A percentile compares a stretch with the other conserved stretches of the same genome.
Evolutionary conservation across 345 rosid genomes (phyloP).

Genomic region (Populus pruinosa): DNA sequence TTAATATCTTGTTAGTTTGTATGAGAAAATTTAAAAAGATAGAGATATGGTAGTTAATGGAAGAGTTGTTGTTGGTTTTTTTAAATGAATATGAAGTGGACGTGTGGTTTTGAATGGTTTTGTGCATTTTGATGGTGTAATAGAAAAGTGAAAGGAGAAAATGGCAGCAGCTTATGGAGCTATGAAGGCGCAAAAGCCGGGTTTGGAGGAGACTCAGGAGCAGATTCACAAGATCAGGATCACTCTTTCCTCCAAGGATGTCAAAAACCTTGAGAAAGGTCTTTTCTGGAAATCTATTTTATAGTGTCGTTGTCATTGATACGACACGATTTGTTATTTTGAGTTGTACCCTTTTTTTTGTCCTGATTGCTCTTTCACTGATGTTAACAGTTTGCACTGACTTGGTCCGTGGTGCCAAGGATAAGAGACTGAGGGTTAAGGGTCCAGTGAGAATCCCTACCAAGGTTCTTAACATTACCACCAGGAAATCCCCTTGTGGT

Average conservation of each 20-base stretch:
- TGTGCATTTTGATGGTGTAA: background rate
- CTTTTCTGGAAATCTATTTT: background rate
- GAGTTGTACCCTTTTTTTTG: background rate
- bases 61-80: background rate
- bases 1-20: no score
- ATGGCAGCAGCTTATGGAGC: conserved; percentile 29
- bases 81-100: background rate
- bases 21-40: background rate
- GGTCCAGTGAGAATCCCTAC: conserved; percentile 29
- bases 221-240: conserved; percentile 73
- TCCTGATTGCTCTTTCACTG: background rate
- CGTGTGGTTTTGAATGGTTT: background rate
- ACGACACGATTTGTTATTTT: background rate
- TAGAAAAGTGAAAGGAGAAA: background rate
- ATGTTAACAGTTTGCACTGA: conserved; percentile 16
- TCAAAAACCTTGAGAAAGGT: conserved; percentile 77
- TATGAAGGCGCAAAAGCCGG: conserved; percentile 42
- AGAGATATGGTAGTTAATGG: background rate
- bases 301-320: no score
- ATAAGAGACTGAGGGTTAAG: conserved; percentile 26
- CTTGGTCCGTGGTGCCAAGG: conserved; percentile 29
- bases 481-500: conserved; percentile 26
- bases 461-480: conserved; percentile 27
- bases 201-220: conserved; percentile 60
- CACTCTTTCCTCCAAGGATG: conserved; percentile 72